Evolutionary conservation across 2,329 filamentous ascomycete species (phyloP).

Genomic region (Didymella pomorum): DNA sequence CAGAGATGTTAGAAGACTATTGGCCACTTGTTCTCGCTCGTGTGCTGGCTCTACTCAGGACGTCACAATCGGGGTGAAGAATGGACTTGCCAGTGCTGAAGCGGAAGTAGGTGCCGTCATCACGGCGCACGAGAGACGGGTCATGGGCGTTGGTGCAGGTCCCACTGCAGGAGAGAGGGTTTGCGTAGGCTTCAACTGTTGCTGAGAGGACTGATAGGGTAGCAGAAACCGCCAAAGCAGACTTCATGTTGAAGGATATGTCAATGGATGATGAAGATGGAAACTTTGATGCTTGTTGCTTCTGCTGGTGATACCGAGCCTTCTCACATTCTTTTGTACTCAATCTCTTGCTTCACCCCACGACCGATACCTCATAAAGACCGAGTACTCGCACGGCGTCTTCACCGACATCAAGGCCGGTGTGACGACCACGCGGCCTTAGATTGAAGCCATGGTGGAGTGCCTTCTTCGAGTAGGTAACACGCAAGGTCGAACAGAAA

Average conservation of each 20-base stretch:
- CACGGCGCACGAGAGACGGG: conserved; percentile 55
- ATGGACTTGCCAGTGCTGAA: conserved; percentile 56
- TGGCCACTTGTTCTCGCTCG: too few relatives aligned
- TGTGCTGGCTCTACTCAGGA: too few relatives aligned
- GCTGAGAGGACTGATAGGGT: conserved; percentile 7
- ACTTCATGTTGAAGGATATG: conserved; percentile 1
- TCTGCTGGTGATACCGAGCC: too few relatives aligned
- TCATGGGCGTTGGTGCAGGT: conserved; percentile 56
- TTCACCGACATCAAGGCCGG: conserved; percentile 6
- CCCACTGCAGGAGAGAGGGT: conserved; percentile 50
- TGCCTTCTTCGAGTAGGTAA: neutral
- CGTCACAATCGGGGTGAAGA: too few relatives aligned
- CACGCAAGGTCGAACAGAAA: conserved; percentile 7
- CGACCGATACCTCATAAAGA: neutral
- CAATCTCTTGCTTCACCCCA: neutral
- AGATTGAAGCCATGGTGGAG: conserved; percentile 1
- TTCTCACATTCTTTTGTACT: conserved; percentile 1
- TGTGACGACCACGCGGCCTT: neutral
- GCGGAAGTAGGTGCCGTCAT: conserved; percentile 60
- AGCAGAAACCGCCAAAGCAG: conserved; percentile 9
- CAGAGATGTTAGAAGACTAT: too few relatives aligned
- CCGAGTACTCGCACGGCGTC: conserved; percentile 1
- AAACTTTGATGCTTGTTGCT: neutral
- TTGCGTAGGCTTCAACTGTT: conserved; percentile 41
- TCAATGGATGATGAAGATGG: neutral